phyloP scores from a whole-genome alignment of 169 alveolate genomes.

The Cryptosporidium tyzzeri region DNA sequence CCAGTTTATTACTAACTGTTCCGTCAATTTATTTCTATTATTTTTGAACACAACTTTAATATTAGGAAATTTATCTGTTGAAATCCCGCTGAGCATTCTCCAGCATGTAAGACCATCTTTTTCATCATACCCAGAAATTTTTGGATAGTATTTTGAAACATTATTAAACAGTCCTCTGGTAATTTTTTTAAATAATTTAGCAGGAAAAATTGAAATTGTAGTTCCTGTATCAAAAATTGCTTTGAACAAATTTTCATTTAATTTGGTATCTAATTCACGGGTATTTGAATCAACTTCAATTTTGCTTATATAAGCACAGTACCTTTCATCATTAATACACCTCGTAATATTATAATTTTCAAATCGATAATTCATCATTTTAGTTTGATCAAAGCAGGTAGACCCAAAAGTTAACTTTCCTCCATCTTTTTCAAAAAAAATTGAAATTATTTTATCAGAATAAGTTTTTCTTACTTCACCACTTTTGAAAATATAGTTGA shows the following conservation, averaged over 20 bases:
- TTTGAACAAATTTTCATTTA: background rate
- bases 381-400: background rate
- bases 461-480: background rate
- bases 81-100: slow-evolving; percentile 5
- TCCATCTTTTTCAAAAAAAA: slow-evolving; percentile 7
- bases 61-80: slow-evolving; percentile 14
- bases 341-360: slow-evolving; percentile 7
- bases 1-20: slow-evolving; percentile 14
- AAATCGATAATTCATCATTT: background rate
- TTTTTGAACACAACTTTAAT: slow-evolving; percentile 18
- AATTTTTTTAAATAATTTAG: slow-evolving; percentile 2
- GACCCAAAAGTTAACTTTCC: slow-evolving; percentile 59
- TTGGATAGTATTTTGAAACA: slow-evolving; percentile 23
- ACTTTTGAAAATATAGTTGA: background rate
- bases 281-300: slow-evolving; percentile 1
- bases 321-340: slow-evolving; percentile 53
- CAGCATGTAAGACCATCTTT: slow-evolving; percentile 60
- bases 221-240: slow-evolving; percentile 72
- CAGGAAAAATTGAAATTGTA: slow-evolving; percentile 55
- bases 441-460: slow-evolving; percentile 24
- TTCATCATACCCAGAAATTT: slow-evolving; percentile 25
- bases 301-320: slow-evolving; percentile 29
- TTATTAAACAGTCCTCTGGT: background rate
- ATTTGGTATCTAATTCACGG: background rate
- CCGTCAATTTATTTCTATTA: background rate